Conservation (phyloP, 2,329 filamentous ascomycete genomes). For the Pseudocercospora pini-densiflorae region DNA sequence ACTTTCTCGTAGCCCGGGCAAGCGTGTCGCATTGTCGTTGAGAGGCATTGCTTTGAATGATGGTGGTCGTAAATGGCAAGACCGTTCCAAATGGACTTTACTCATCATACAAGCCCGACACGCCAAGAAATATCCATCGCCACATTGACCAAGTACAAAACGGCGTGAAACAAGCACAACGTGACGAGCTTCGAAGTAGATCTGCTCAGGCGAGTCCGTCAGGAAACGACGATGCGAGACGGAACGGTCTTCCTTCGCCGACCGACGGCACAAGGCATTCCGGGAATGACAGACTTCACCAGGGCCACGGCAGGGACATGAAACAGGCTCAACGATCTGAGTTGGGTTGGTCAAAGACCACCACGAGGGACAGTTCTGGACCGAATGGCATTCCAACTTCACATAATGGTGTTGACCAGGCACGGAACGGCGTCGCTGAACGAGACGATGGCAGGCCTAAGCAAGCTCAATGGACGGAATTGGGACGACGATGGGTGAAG, state of each 20-base stretch:
- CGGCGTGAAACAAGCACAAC: background rate
- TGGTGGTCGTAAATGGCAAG: background rate
- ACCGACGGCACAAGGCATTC: background rate
- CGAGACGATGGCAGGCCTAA: background rate
- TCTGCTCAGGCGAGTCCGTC: background rate
- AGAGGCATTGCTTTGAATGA: background rate
- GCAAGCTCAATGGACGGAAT: slow-evolving; percentile 3
- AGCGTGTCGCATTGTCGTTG: too few relatives aligned
- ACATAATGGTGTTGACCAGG: background rate
- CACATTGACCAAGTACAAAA: background rate
- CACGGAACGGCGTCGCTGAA: background rate
- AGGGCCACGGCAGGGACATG: background rate
- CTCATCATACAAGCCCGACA: background rate
- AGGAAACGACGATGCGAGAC: background rate
- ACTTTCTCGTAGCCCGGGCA: background rate
- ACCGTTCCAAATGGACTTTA: slow-evolving; percentile 9
- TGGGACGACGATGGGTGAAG: background rate
- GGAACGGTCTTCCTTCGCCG: background rate
- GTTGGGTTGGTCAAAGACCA: background rate
- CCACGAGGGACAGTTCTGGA: background rate
- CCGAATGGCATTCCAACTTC: background rate
- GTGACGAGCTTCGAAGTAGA: background rate
- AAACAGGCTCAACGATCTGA: slow-evolving; percentile 2
- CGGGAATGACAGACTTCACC: background rate
- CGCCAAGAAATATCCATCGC: background rate